Percentiles rank a stretch among this genome's conserved stretches.
These are phyloP conservation scores for Apiotrichum porosum DNA, from an alignment of 1,284 basidiomycete genomes.

Conservation along the genomic window DNA sequence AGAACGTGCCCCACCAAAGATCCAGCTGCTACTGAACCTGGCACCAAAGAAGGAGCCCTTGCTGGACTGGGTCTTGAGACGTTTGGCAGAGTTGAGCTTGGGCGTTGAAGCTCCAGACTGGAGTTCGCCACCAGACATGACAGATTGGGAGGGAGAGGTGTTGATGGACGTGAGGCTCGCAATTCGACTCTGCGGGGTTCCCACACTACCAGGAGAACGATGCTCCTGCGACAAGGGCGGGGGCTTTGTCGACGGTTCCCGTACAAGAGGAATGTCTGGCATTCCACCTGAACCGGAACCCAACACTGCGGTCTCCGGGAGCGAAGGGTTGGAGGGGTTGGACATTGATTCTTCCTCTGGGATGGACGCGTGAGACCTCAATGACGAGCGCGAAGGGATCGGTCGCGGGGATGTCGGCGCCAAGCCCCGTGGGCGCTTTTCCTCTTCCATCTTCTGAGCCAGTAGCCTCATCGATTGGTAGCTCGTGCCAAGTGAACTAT, in stretches of 20 bases:
- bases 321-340: slow-evolving; percentile 1
- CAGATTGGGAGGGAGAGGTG: slow-evolving; percentile 9
- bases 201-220: not conserved
- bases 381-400: slow-evolving; percentile 3
- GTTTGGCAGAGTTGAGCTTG: slow-evolving; percentile 28
- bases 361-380: slow-evolving; percentile 2
- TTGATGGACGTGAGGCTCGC: slow-evolving; percentile 7
- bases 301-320: slow-evolving; percentile 2
- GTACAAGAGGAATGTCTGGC: slow-evolving; percentile 12
- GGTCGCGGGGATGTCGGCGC: not conserved
- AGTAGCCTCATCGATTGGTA: slow-evolving; percentile 38
- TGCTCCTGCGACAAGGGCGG: not conserved
- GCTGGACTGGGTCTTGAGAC: slow-evolving; percentile 36
- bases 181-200: not conserved
- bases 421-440: slow-evolving; percentile 1
- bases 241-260: not conserved
- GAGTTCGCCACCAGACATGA: slow-evolving; percentile 4
- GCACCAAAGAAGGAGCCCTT: slow-evolving; percentile 34
- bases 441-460: slow-evolving; percentile 21
- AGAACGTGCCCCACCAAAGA: slow-evolving; percentile 31
- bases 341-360: slow-evolving; percentile 10
- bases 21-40: slow-evolving; percentile 38
- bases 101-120: slow-evolving; percentile 39
- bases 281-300: slow-evolving; percentile 4
- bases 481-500: slow-evolving; percentile 20